Evolutionary conservation across 1,284 basidiomycete genomes (phyloP).

Genomic region (Cryptococcus wingfieldii): DNA sequence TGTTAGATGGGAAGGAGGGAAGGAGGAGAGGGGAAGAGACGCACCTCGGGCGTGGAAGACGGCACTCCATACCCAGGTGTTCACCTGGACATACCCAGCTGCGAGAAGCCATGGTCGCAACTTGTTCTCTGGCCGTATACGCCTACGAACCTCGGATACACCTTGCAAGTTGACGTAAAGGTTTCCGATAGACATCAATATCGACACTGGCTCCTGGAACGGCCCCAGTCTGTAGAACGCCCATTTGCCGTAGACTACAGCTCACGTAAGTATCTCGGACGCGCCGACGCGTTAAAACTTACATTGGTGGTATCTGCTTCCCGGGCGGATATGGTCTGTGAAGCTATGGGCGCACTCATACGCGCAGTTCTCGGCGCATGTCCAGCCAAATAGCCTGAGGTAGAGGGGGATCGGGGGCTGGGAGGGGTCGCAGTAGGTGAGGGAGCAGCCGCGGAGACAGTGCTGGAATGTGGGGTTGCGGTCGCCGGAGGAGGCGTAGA

Average conservation of each 20-base stretch:
- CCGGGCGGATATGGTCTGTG: conserved; percentile 59
- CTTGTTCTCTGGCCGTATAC: conserved; percentile 59
- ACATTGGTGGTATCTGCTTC: conserved; percentile 61
- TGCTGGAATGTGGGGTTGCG: conserved; percentile 55
- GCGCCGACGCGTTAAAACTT: conserved; percentile 6
- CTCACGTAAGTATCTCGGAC: background rate
- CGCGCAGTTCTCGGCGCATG: conserved; percentile 80
- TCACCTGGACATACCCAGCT: conserved; percentile 71
- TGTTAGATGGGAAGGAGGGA: background rate
- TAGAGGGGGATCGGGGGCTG: conserved; percentile 51
- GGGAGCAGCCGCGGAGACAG: conserved; percentile 51
- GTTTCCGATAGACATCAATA: conserved; percentile 79
- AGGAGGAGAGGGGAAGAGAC: conserved; percentile 11
- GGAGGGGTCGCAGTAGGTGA: conserved; percentile 50
- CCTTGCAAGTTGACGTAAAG: conserved; percentile 67
- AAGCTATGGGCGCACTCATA: conserved; percentile 83
- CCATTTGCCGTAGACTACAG: conserved; percentile 82
- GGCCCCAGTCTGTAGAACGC: conserved; percentile 80
- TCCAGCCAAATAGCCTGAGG: conserved; percentile 56
- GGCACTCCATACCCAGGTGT: conserved; percentile 89
- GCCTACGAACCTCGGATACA: conserved; percentile 53
- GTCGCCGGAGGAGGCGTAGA: conserved; percentile 59
- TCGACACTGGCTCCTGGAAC: conserved; percentile 91
- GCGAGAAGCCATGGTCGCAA: conserved; percentile 66
- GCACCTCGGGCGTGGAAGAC: conserved; percentile 88